Evolutionary conservation across 495 filamentous ascomycete genomes (phyloP).

Genomic region (Talaromyces proteolyticus): DNA sequence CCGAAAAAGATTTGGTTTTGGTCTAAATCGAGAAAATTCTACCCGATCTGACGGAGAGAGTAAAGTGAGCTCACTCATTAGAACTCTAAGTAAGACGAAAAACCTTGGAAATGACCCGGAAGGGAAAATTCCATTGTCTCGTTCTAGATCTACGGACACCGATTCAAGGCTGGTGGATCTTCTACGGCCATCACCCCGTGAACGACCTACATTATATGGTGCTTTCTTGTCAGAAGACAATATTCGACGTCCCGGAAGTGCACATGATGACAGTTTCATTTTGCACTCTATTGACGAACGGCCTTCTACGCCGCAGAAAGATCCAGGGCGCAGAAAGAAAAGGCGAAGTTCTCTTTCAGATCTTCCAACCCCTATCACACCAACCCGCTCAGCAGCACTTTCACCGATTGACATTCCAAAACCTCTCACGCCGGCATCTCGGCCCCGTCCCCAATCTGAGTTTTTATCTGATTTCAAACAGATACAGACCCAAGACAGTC

Average conservation of each 20-base stretch:
- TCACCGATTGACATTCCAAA: conserved; percentile 29
- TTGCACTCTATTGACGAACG: conserved; percentile 39
- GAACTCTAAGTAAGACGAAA: conserved; percentile 82
- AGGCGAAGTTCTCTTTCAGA: conserved; percentile 90
- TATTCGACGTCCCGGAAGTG: conserved; percentile 40
- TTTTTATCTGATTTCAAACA: conserved; percentile 26
- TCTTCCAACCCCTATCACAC: conserved; percentile 57
- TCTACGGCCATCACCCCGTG: conserved; percentile 61
- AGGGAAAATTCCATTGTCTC: conserved; percentile 56
- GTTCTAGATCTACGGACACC: conserved; percentile 80
- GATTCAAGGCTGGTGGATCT: conserved; percentile 43
- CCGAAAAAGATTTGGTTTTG: conserved; percentile 74
- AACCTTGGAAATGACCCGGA: conserved; percentile 45
- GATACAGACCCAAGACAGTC: conserved; percentile 26
- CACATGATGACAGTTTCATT: conserved; percentile 29
- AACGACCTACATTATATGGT: conserved; percentile 43
- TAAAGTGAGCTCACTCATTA: conserved; percentile 73
- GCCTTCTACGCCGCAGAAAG: conserved; percentile 14
- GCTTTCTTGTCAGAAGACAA: conserved; percentile 35
- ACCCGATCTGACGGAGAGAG: conserved; percentile 66
- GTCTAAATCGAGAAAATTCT: conserved; percentile 64
- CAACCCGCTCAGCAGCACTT: conserved; percentile 25
- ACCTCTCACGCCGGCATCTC: conserved; percentile 27
- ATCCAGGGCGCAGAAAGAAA: conserved; percentile 51
- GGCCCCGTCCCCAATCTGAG: conserved; percentile 22